Evolutionary conservation across 176 grass and related monocot species (phyloP).

Genomic region (Aegilops speltoides): DNA sequence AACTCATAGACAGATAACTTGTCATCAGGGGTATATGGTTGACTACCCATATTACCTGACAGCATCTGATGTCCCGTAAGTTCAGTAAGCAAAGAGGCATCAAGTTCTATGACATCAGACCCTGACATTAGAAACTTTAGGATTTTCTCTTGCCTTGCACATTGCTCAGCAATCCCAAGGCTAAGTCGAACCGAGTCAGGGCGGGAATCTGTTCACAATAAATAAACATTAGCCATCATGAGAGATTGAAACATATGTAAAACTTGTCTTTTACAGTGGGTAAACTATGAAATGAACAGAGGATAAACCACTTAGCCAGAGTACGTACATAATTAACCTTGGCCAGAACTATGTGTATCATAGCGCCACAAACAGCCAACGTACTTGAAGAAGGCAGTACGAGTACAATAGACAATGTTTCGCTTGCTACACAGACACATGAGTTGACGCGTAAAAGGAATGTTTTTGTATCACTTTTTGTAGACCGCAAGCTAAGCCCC

Average conservation of each 20-base stretch:
- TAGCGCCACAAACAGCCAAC: neutral
- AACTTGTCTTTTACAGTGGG: neutral
- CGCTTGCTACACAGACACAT: neutral
- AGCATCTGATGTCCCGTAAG: slow-evolving; percentile 42
- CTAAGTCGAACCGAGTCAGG: slow-evolving; percentile 60
- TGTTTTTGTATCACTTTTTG: neutral
- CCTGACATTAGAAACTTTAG: slow-evolving; percentile 73
- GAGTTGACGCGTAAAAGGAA: neutral
- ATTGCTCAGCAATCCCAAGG: slow-evolving; percentile 69
- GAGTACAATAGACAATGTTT: neutral
- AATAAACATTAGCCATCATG: neutral
- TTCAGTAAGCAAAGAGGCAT: slow-evolving; percentile 57
- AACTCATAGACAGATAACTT: slow-evolving; percentile 52
- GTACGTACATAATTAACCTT: neutral
- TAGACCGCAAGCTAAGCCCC: neutral
- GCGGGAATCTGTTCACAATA: slow-evolving; percentile 51
- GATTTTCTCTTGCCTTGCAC: slow-evolving; percentile 67
- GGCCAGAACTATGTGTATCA: neutral
- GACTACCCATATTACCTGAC: slow-evolving; percentile 37
- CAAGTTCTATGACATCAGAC: slow-evolving; percentile 37
- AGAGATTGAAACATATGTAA: neutral
- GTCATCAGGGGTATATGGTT: slow-evolving; percentile 31
- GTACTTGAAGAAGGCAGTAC: neutral
- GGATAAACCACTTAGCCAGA: neutral
- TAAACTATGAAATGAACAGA: neutral